Conservation (phyloP, 2,329 filamentous ascomycete genomes). For the Fonsecaea pugnacius region DNA sequence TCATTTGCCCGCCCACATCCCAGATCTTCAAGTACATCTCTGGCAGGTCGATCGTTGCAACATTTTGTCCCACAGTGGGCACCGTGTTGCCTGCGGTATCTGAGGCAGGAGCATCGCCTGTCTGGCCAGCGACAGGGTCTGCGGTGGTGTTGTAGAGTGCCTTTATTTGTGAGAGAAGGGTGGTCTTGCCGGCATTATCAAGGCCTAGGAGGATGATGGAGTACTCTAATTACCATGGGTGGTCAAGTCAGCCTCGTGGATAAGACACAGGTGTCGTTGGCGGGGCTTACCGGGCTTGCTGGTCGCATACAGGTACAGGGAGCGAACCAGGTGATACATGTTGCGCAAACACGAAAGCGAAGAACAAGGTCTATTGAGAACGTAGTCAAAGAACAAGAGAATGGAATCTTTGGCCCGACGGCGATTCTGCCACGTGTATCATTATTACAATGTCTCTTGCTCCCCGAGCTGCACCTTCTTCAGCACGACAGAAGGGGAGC, state of each 20-base stretch:
- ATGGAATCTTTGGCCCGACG: constrained; percentile 12
- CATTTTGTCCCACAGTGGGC: constrained; percentile 95
- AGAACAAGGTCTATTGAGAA: neutral
- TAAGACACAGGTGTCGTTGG: neutral
- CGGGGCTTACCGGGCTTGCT: constrained; percentile 81
- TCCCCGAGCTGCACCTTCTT: neutral
- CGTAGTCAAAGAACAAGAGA: constrained; percentile 12
- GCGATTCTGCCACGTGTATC: constrained; percentile 30
- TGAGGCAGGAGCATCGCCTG: constrained; percentile 54
- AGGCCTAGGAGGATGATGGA: constrained; percentile 95
- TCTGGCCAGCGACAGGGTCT: constrained; percentile 43
- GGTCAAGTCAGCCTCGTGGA: constrained; percentile 1
- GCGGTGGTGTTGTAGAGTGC: constrained; percentile 70
- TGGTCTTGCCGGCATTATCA: constrained; percentile 98
- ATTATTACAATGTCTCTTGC: constrained; percentile 17
- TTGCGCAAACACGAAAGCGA: constrained; percentile 5
- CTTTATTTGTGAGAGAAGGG: constrained; percentile 95
- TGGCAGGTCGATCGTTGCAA: constrained; percentile 84
- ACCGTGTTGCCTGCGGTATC: constrained; percentile 79
- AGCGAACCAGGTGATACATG: constrained; percentile 97
- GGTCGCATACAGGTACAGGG: constrained; percentile 90
- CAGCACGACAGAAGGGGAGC: neutral
- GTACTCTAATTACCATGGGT: constrained; percentile 71
- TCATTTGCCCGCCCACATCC: constrained; percentile 95
- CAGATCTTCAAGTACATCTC: constrained; percentile 98